A percentile compares a stretch with the other conserved stretches of the same genome.
Evolutionary conservation across 225 moss, liverwort and hornwort genomes (phyloP).

Genomic region (Pleurozium schreberi): DNA sequence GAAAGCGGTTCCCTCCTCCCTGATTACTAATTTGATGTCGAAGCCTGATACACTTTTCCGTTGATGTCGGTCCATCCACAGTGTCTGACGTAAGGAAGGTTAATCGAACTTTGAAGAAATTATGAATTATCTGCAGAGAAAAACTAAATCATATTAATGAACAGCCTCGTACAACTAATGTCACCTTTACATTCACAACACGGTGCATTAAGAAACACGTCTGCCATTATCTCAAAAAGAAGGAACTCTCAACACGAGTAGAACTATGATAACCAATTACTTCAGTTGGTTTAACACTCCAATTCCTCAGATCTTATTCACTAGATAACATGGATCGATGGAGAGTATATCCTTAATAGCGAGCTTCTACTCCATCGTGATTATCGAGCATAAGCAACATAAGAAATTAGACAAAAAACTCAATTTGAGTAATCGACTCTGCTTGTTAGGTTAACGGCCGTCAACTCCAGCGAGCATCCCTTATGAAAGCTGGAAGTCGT

Average conservation of each 20-base stretch:
- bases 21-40: conserved; percentile 47
- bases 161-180: not conserved
- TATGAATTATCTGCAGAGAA: conserved; percentile 67
- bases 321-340: not conserved
- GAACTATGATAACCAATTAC: not conserved
- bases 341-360: not conserved
- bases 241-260: not conserved
- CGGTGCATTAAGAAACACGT: not conserved
- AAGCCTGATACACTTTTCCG: conserved; percentile 75
- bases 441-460: not conserved
- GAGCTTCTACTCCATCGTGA: not conserved
- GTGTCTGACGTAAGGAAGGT: conserved; percentile 78
- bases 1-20: conserved; percentile 28
- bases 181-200: not conserved
- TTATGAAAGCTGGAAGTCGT: not conserved
- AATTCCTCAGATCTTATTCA: not conserved
- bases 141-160: not conserved
- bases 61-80: conserved; percentile 62
- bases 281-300: not conserved
- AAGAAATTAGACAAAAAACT: not conserved
- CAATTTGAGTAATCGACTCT: not conserved
- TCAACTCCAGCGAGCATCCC: not conserved
- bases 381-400: not conserved
- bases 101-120: conserved; percentile 70
- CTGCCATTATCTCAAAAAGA: not conserved